Evolutionary conservation across 495 filamentous ascomycete species (phyloP).

Genomic region (Xylaria intraflava): DNA sequence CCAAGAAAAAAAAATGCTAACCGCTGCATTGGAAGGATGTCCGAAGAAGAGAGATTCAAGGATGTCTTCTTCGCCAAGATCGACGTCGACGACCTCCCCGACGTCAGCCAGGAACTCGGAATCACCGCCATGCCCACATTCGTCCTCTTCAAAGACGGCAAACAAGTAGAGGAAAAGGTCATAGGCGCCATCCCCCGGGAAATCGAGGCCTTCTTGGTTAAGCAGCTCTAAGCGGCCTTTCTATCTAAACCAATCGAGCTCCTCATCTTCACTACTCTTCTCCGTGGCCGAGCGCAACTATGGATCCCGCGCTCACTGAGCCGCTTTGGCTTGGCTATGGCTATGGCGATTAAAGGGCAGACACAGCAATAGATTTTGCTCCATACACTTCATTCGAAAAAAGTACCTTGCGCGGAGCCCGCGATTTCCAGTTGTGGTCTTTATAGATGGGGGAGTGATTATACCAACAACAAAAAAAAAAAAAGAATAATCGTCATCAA

Average conservation of each 20-base stretch:
- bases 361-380: too few relatives aligned
- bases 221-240: not conserved
- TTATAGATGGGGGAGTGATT: too few relatives aligned
- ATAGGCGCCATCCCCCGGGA: constrained; percentile 73
- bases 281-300: too few relatives aligned
- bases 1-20: constrained; percentile 8
- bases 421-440: too few relatives aligned
- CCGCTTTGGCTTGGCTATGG: too few relatives aligned
- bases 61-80: constrained; percentile 77
- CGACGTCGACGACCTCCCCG: constrained; percentile 78
- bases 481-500: too few relatives aligned
- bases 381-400: too few relatives aligned
- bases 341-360: too few relatives aligned
- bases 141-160: constrained; percentile 71
- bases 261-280: not conserved
- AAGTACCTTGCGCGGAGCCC: too few relatives aligned
- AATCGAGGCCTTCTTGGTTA: constrained; percentile 50
- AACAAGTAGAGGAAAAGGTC: constrained; percentile 55
- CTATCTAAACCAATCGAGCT: not conserved
- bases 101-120: constrained; percentile 70
- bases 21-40: constrained; percentile 2
- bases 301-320: too few relatives aligned
- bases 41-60: constrained; percentile 19
- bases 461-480: too few relatives aligned
- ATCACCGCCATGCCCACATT: constrained; percentile 97